These are phyloP conservation scores for Cutaneotrichosporon curvatum DNA, from an alignment of 1,284 basidiomycete species.

Conservation along the genomic window DNA sequence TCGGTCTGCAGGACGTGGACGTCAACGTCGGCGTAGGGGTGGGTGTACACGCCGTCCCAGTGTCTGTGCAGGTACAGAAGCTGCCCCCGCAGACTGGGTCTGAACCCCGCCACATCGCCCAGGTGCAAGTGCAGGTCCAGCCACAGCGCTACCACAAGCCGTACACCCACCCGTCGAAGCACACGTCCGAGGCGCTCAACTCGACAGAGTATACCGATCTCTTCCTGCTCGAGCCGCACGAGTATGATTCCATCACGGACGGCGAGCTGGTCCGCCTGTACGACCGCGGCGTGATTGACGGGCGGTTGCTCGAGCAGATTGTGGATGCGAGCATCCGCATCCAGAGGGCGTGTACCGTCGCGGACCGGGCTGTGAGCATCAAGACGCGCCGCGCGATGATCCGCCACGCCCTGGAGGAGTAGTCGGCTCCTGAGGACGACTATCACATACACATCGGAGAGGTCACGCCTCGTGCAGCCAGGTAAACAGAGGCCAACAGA, in stretches of 20 bases:
- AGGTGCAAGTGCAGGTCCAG: not conserved
- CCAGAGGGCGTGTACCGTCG: constrained; percentile 18
- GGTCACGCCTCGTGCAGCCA: too few relatives aligned
- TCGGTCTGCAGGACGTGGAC: not conserved
- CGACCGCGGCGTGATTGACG: constrained; percentile 17
- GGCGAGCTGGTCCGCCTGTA: constrained; percentile 19
- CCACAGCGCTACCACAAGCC: constrained; percentile 1
- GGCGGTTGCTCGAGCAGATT: constrained; percentile 16
- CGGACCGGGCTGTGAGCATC: constrained; percentile 19
- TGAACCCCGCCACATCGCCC: not conserved
- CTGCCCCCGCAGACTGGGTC: not conserved
- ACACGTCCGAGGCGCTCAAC: not conserved
- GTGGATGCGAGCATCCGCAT: constrained; percentile 19
- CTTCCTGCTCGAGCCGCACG: constrained; percentile 19
- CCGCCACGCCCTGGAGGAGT: constrained; percentile 17
- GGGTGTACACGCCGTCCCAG: too few relatives aligned
- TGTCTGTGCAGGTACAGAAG: too few relatives aligned
- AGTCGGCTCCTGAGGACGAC: too few relatives aligned
- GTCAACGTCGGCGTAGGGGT: not conserved
- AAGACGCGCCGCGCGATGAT: constrained; percentile 20
- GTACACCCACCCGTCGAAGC: not conserved
- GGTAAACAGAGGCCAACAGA: too few relatives aligned
- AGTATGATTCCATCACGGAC: constrained; percentile 20
- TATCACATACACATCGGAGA: too few relatives aligned
- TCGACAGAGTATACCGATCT: constrained; percentile 17